These are phyloP conservation scores for Nothophytophthora sp. DNA, from an alignment of 352 stramenopile species.

Conservation along the genomic window DNA sequence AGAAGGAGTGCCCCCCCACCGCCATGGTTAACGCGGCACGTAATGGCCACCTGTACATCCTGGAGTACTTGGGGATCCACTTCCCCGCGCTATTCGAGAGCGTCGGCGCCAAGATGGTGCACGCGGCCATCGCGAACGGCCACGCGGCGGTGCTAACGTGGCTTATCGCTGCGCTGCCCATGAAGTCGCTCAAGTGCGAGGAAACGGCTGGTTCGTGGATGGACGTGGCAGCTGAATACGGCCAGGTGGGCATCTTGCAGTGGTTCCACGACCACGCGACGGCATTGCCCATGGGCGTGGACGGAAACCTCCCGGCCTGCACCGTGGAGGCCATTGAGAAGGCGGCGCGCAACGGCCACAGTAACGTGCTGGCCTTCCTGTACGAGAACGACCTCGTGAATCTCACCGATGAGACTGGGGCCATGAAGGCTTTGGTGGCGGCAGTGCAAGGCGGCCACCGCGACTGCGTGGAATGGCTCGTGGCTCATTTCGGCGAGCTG, in stretches of 20 bases:
- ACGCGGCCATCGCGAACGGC: conserved; percentile 60
- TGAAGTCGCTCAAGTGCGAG: conserved; percentile 73
- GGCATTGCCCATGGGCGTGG: conserved; percentile 56
- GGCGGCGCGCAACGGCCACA: conserved; percentile 67
- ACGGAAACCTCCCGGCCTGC: conserved; percentile 47
- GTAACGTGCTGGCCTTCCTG: conserved; percentile 53
- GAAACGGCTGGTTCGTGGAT: conserved; percentile 65
- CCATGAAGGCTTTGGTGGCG: conserved; percentile 57
- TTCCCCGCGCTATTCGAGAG: conserved; percentile 55
- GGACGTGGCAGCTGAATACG: conserved; percentile 70
- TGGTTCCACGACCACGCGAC: conserved; percentile 69
- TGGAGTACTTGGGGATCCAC: conserved; percentile 48
- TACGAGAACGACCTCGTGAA: conserved; percentile 55
- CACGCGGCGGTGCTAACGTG: conserved; percentile 58
- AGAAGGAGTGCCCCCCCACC: conserved; percentile 46
- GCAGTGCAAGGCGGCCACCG: conserved; percentile 53
- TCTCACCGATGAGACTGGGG: conserved; percentile 39
- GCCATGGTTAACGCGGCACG: conserved; percentile 66
- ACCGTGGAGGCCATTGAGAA: conserved; percentile 63
- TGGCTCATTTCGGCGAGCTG: conserved; percentile 43
- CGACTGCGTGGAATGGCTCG: conserved; percentile 59
- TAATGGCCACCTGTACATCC: conserved; percentile 54
- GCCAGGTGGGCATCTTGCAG: conserved; percentile 59
- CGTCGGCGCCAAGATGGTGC: conserved; percentile 60
- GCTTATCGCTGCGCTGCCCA: conserved; percentile 56